Base-by-base conservation (phyloP, 495 filamentous ascomycete species). In the Antarctomyces pellizariae region DNA sequence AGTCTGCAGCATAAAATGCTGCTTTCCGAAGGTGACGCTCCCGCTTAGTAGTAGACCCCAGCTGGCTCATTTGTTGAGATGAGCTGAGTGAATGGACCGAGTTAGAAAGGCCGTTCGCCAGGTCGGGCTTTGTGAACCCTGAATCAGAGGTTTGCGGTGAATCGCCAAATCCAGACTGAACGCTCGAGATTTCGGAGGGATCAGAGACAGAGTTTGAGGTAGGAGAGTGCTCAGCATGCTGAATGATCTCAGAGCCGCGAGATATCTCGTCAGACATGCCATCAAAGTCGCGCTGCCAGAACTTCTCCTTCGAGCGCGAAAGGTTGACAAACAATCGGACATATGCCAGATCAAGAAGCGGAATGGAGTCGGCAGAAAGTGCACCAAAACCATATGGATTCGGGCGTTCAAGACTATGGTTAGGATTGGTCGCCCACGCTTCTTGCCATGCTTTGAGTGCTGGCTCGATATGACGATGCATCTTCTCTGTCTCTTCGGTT, bases 401-500 rank as follows among this genome's bases (percentile, higher is more conserved):
- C 2, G 83, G 83, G 25, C 83, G 62, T 45, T 92, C 78, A 7
- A 83, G 47, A 38, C 73, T 86, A 49, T 93, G 84, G 20, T 79
- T 59, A 6, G 77, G 72, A 41, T 82, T 86, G 35, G 65, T 73
- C 12, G 72, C 70, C 84, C 86, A 97, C 1, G 82, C 86, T 24
- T 77, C 71, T 48, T 91, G 79, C 86, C 86, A 97, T 9, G 86
- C 83, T 44, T 75, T 70, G 32, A 97, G 52, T 13, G 89, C 86
- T 6, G 86, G 86, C 41, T 93, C 86, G 28, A 97, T 89, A 42
- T 90, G 82, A 7, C 76, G 71, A 47, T 92, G 82, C 84, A 97
- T 91, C 25, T 78, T 75, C 36, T 95, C 80, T 0, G 79, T 89
- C 46, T 95, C 86, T 34, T 76, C 68, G 15, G 73, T 64, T 9